Conservation (phyloP, 2,329 filamentous ascomycete genomes). For the Colletotrichum salicis region DNA sequence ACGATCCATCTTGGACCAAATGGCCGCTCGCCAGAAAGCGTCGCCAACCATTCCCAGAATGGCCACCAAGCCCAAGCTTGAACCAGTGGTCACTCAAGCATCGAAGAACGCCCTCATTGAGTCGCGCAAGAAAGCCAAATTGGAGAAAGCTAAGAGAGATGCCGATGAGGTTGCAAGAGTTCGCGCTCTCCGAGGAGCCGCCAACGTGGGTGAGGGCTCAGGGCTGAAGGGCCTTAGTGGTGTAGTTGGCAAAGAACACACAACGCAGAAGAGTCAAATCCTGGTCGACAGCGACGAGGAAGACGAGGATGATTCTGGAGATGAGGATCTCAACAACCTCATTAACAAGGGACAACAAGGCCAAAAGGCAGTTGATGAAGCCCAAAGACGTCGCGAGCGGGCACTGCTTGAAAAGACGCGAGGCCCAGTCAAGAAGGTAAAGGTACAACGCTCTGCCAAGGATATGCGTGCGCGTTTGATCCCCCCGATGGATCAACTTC, state of each 20-base stretch:
- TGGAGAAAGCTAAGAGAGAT: constrained; percentile 78
- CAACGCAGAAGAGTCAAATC: constrained; percentile 80
- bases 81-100: constrained; percentile 20
- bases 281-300: constrained; percentile 87
- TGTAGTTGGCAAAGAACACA: constrained; percentile 81
- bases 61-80: constrained; percentile 23
- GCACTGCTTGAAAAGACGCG: constrained; percentile 66
- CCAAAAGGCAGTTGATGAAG: constrained; percentile 60
- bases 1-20: constrained; percentile 56
- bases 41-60: constrained; percentile 28
- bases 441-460: constrained; percentile 83
- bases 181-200: constrained; percentile 66
- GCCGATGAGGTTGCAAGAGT: constrained; percentile 77
- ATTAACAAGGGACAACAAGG: constrained; percentile 58
- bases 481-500: constrained; percentile 86
- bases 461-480: constrained; percentile 94
- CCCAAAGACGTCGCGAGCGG: constrained; percentile 55
- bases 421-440: constrained; percentile 85
- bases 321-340: constrained; percentile 55
- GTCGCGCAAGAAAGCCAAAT: constrained; percentile 50
- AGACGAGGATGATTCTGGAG: constrained; percentile 70
- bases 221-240: constrained; percentile 77
- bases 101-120: constrained; percentile 36
- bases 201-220: constrained; percentile 80
- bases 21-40: constrained; percentile 50